Conservation (phyloP, 2,329 filamentous ascomycete genomes). For the Aureobasidium subglaciale region DNA sequence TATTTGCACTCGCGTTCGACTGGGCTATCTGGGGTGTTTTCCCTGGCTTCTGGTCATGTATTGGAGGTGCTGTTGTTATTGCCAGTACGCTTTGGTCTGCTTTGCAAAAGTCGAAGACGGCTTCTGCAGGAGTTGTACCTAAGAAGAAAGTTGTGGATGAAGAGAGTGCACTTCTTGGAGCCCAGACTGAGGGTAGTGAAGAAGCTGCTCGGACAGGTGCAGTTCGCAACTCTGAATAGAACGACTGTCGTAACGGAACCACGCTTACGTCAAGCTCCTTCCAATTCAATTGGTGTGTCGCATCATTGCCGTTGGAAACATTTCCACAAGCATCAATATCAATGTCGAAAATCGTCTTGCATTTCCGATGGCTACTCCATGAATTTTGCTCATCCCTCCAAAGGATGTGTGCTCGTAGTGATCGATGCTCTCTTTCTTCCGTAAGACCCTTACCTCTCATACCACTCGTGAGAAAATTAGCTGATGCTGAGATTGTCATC, state of each 20-base stretch:
- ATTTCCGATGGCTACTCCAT: too few relatives aligned
- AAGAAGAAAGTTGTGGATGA: slow-evolving; percentile 5
- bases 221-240: neutral
- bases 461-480: too few relatives aligned
- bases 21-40: slow-evolving; percentile 9
- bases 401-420: too few relatives aligned
- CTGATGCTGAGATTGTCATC: too few relatives aligned
- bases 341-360: too few relatives aligned
- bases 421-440: too few relatives aligned
- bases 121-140: neutral
- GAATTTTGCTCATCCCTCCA: too few relatives aligned
- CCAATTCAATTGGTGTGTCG: too few relatives aligned
- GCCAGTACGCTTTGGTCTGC: slow-evolving; percentile 10
- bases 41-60: neutral
- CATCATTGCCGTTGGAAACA: too few relatives aligned
- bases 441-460: too few relatives aligned
- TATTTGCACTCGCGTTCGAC: slow-evolving; percentile 9
- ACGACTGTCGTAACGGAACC: neutral
- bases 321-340: too few relatives aligned
- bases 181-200: neutral
- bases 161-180: slow-evolving; percentile 2
- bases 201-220: neutral
- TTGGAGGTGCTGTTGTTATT: slow-evolving; percentile 8
- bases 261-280: neutral
- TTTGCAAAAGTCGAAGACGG: neutral